Percentiles rank a stretch among this genome's conserved stretches.
These are phyloP conservation scores for Penicillium pulvis DNA, from an alignment of 495 filamentous ascomycete species.

Conservation along the genomic window DNA sequence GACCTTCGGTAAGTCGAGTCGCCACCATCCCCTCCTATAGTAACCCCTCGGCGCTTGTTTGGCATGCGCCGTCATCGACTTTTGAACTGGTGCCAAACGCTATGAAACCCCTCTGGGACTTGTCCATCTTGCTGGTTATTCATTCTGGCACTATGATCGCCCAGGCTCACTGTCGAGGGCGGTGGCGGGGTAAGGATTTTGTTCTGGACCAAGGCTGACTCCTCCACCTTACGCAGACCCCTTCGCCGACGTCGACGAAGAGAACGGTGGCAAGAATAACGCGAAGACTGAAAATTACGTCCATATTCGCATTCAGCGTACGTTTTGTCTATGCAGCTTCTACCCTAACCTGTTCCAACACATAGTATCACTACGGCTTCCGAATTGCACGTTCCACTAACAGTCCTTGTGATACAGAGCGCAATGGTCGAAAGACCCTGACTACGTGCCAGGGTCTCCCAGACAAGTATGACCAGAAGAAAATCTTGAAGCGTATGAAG, in stretches of 20 bases:
- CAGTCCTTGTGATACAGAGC: constrained; percentile 60
- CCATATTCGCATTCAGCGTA: constrained; percentile 99
- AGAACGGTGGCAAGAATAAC: constrained; percentile 84
- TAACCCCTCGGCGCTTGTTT: constrained; percentile 16
- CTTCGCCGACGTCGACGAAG: constrained; percentile 99
- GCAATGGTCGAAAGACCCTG: constrained; percentile 99
- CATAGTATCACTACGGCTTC: not conserved
- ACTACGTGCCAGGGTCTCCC: constrained; percentile 98
- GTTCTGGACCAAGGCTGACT: constrained; percentile 40
- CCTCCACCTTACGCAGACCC: constrained; percentile 68
- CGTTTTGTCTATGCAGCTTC: constrained; percentile 39
- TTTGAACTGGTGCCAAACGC: not conserved
- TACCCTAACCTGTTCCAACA: constrained; percentile 18
- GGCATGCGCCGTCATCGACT: constrained; percentile 7
- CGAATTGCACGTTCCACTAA: not conserved
- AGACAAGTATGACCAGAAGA: constrained; percentile 98
- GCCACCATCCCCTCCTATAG: constrained; percentile 32
- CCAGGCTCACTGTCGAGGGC: constrained; percentile 1
- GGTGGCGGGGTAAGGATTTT: constrained; percentile 42
- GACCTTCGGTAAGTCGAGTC: constrained; percentile 82
- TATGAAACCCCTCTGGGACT: not conserved
- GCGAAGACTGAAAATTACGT: constrained; percentile 97
- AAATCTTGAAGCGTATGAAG: constrained; percentile 99
- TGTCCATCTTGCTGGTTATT: not conserved
- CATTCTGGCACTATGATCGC: not conserved